Percentiles rank a stretch among this genome's conserved stretches.
Conservation (phyloP, 2,329 filamentous ascomycete species). For the Whalleya microplaca region DNA sequence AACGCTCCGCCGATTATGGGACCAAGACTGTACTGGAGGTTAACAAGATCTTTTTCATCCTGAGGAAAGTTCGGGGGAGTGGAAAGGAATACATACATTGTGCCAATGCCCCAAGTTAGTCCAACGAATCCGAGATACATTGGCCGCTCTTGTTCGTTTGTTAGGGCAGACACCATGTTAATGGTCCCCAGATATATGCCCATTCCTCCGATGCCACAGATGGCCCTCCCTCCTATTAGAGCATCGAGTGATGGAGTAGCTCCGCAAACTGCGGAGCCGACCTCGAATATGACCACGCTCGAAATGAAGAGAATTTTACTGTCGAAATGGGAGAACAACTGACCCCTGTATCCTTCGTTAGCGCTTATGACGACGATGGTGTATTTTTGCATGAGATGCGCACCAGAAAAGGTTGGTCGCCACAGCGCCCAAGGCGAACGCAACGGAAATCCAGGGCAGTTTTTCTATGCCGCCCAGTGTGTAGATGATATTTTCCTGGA, state of each 20-base stretch:
- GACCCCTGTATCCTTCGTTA: not conserved
- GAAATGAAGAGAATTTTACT: not conserved
- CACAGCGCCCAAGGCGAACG: conserved; percentile 39
- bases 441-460: conserved; percentile 40
- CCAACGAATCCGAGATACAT: not conserved
- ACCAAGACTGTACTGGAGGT: conserved; percentile 30
- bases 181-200: not conserved
- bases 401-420: conserved; percentile 25
- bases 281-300: not conserved
- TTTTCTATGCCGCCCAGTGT: conserved; percentile 42
- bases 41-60: not conserved
- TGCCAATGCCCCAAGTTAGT: not conserved
- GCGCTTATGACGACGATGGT: not conserved
- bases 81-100: not conserved
- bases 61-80: not conserved
- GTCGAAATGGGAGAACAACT: not conserved
- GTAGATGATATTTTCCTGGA: conserved; percentile 45
- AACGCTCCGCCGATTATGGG: conserved; percentile 47
- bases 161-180: not conserved
- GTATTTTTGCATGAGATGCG: not conserved
- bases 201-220: not conserved
- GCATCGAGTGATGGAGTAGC: not conserved
- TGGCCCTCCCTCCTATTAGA: not conserved
- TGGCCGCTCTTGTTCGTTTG: not conserved
- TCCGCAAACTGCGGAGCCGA: not conserved